These are phyloP conservation scores for Trypanosoma cruzi DNA, from an alignment of 208 protist species.

Conservation along the genomic window DNA sequence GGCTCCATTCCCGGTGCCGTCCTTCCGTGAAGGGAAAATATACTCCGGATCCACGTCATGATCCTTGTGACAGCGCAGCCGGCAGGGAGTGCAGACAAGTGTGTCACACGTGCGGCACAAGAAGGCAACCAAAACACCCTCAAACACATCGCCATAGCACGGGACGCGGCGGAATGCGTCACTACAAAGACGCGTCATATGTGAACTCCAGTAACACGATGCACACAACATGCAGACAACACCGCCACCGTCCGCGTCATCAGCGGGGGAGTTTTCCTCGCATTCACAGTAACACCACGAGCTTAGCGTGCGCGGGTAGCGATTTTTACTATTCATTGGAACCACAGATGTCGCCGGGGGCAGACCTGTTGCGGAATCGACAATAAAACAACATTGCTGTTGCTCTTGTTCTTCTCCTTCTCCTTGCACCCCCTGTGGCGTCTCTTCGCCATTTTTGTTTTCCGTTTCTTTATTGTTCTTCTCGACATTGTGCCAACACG, in stretches of 20 bases:
- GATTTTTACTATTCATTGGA: slow-evolving; percentile 65
- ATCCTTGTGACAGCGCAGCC: slow-evolving; percentile 81
- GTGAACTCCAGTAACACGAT: slow-evolving; percentile 79
- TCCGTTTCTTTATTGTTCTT: neutral
- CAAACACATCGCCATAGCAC: slow-evolving; percentile 82
- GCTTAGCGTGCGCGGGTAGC: slow-evolving; percentile 68
- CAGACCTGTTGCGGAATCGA: slow-evolving; percentile 62
- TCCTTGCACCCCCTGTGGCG: neutral
- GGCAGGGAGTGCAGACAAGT: slow-evolving; percentile 76
- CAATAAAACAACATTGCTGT: slow-evolving; percentile 65
- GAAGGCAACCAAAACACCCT: slow-evolving; percentile 71
- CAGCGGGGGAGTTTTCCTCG: slow-evolving; percentile 45
- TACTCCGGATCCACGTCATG: slow-evolving; percentile 49
- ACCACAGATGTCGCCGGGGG: slow-evolving; percentile 47
- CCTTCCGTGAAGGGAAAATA: slow-evolving; percentile 37
- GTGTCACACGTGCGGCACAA: slow-evolving; percentile 70
- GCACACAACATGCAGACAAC: slow-evolving; percentile 81
- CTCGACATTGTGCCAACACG: slow-evolving; percentile 51
- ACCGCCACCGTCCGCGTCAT: slow-evolving; percentile 66
- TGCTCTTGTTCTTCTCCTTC: slow-evolving; percentile 6
- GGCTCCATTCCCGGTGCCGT: slow-evolving; percentile 53
- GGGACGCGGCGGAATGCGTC: slow-evolving; percentile 57
- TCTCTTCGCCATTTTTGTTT: neutral
- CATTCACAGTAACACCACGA: slow-evolving; percentile 87
- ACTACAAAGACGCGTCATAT: slow-evolving; percentile 64